These are phyloP conservation scores for Trichaptum fuscoviolaceum DNA, from an alignment of 768 basidiomycete species.

Conservation along the genomic window DNA sequence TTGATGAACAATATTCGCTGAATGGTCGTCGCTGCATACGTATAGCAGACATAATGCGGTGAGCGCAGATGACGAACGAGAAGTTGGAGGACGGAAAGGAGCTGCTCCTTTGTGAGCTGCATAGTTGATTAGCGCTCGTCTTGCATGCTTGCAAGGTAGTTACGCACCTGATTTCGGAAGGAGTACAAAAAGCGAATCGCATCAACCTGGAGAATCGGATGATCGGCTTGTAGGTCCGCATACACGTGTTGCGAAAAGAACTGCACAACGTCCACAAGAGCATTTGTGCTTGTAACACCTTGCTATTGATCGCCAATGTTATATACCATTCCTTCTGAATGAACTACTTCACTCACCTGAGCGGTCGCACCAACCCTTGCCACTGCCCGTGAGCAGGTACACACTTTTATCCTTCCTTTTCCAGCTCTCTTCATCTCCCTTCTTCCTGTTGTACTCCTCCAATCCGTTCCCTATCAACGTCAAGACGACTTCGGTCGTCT, in stretches of 20 bases:
- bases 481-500: conserved; percentile 84
- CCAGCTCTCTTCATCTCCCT: conserved; percentile 61
- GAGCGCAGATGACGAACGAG: conserved; percentile 79
- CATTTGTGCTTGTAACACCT: conserved; percentile 91
- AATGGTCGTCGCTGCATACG: conserved; percentile 99
- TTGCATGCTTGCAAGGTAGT: conserved; percentile 1
- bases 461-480: conserved; percentile 79
- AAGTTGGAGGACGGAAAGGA: conserved; percentile 84
- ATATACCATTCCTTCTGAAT: no score
- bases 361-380: conserved; percentile 85
- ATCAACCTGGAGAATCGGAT: conserved; percentile 92
- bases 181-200: conserved; percentile 93
- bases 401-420: conserved; percentile 91
- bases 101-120: conserved; percentile 89
- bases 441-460: conserved; percentile 51
- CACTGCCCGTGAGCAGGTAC: conserved; percentile 88
- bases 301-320: conserved; percentile 44
- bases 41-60: conserved; percentile 86
- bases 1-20: conserved; percentile 92
- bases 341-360: conserved; percentile 43
- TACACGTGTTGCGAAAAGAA: conserved; percentile 94
- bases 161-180: conserved; percentile 86
- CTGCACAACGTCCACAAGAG: conserved; percentile 87
- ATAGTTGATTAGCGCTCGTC: neutral
- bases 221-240: conserved; percentile 74